phyloP scores from a whole-genome alignment of 2,329 filamentous ascomycete species.

The Cladophialophora psammophila region DNA sequence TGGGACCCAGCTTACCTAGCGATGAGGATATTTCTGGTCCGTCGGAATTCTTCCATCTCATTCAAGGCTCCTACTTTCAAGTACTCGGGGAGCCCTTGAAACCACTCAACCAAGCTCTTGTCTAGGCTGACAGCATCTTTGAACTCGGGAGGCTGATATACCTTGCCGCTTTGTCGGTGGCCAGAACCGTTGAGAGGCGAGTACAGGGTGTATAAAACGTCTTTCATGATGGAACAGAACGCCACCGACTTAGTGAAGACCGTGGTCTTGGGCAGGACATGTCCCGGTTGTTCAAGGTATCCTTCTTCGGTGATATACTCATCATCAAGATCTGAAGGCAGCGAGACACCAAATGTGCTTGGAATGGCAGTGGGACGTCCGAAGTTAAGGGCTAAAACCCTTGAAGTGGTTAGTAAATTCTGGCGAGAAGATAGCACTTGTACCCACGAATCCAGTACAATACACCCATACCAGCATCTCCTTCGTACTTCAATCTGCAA shows the following conservation, averaged over 20 bases:
- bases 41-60: constrained; percentile 1
- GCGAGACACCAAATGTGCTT: neutral
- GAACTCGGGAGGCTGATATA: neutral
- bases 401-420: neutral
- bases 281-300: neutral
- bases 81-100: neutral
- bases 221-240: constrained; percentile 3
- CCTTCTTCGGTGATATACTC: constrained; percentile 3
- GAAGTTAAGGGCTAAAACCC: neutral
- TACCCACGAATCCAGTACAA: constrained; percentile 3
- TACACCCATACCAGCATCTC: constrained; percentile 1
- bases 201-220: neutral
- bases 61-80: constrained; percentile 1
- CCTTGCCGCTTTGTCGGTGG: neutral
- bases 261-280: neutral
- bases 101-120: constrained; percentile 2
- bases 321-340: neutral
- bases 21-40: constrained; percentile 1
- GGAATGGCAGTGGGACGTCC: constrained; percentile 6
- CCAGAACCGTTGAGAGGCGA: neutral
- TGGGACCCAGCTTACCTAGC: neutral
- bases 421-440: neutral
- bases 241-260: constrained; percentile 1
- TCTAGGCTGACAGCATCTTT: neutral
- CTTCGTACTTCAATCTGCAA: constrained; percentile 3